Percentiles rank a stretch among this genome's conserved stretches.
Conservation (phyloP, 2,329 filamentous ascomycete species). For the Exophiala alcalophila region DNA sequence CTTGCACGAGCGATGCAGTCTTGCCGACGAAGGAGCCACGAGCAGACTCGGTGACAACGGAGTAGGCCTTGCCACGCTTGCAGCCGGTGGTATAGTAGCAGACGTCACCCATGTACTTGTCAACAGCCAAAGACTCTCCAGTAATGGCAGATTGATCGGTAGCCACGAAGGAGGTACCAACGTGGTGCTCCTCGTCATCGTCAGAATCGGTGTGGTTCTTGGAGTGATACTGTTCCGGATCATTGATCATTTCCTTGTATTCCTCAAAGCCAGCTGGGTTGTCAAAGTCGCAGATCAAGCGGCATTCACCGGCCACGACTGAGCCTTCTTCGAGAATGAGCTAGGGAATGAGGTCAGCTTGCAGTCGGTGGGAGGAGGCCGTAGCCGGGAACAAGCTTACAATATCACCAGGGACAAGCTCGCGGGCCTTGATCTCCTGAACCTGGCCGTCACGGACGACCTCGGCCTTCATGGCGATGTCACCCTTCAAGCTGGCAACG, state of each 20-base stretch:
- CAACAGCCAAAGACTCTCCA: slow-evolving; percentile 74
- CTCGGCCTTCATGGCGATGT: slow-evolving; percentile 71
- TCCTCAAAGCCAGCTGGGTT: slow-evolving; percentile 64
- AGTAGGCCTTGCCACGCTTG: slow-evolving; percentile 76
- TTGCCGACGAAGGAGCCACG: slow-evolving; percentile 73
- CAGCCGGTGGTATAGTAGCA: slow-evolving; percentile 78
- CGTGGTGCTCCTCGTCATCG: slow-evolving; percentile 59
- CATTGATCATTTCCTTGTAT: slow-evolving; percentile 62
- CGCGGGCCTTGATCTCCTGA: slow-evolving; percentile 67
- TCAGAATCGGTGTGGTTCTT: slow-evolving; percentile 58
- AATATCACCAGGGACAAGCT: slow-evolving; percentile 73
- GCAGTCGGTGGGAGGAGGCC: background rate
- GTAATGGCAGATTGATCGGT: slow-evolving; percentile 78
- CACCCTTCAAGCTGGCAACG: slow-evolving; percentile 70
- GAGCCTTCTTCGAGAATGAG: slow-evolving; percentile 69
- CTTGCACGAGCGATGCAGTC: slow-evolving; percentile 70
- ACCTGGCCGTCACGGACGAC: slow-evolving; percentile 67
- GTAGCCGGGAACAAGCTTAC: slow-evolving; percentile 51
- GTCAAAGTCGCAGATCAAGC: slow-evolving; percentile 70
- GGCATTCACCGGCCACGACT: slow-evolving; percentile 66
- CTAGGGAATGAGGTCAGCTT: slow-evolving; percentile 40
- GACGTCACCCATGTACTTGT: slow-evolving; percentile 73
- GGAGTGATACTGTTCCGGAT: slow-evolving; percentile 59
- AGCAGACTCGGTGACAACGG: slow-evolving; percentile 64
- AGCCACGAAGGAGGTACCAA: slow-evolving; percentile 65